Conservation (phyloP, 768 basidiomycete genomes). For the Serendipita indica region DNA sequence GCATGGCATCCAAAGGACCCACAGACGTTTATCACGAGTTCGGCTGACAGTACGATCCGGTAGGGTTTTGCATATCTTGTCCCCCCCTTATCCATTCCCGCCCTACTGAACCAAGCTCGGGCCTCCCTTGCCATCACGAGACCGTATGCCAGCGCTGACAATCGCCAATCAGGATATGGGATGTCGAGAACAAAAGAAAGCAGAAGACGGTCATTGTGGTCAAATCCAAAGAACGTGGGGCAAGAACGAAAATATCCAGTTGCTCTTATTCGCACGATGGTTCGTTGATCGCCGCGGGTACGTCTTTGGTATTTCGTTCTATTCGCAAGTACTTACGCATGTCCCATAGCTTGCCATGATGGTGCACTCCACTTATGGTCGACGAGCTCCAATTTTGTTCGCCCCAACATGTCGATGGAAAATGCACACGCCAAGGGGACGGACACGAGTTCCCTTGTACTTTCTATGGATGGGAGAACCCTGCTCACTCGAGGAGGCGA, state of each 20-base stretch:
- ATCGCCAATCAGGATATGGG: conserved; percentile 62
- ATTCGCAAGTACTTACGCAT: conserved; percentile 3
- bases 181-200: conserved; percentile 79
- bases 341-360: conserved; percentile 69
- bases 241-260: conserved; percentile 77
- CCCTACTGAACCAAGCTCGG: background rate
- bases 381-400: conserved; percentile 78
- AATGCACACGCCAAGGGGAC: conserved; percentile 76
- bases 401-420: conserved; percentile 76
- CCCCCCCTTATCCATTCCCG: conserved; percentile 3
- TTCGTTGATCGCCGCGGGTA: conserved; percentile 78
- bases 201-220: conserved; percentile 94
- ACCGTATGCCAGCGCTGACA: background rate
- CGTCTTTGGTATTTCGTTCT: conserved; percentile 20
- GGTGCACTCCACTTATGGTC: conserved; percentile 92
- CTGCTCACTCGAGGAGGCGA: conserved; percentile 85
- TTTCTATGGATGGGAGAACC: conserved; percentile 76
- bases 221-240: conserved; percentile 89
- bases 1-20: conserved; percentile 85
- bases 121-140: background rate
- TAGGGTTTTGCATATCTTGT: conserved; percentile 22
- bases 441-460: conserved; percentile 74
- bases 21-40: conserved; percentile 76
- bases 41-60: conserved; percentile 94
- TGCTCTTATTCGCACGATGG: conserved; percentile 86